Conservation (phyloP, 1,284 basidiomycete species). For the Marasmius tenuissimus region DNA sequence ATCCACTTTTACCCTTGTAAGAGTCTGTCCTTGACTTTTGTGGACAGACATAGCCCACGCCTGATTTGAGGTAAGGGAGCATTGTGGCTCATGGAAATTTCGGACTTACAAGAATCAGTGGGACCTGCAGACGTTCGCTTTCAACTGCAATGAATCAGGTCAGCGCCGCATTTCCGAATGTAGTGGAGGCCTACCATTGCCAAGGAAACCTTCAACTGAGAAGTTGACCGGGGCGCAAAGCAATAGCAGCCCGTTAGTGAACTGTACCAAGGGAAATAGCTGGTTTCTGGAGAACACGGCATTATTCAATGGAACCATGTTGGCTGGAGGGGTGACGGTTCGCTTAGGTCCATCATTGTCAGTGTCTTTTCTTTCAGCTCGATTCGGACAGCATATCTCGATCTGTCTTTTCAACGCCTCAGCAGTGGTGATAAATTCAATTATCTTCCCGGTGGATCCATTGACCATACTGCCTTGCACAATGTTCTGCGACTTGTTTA, state of each 20-base stretch:
- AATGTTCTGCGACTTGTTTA: slow-evolving; percentile 37
- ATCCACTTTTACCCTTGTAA: slow-evolving; percentile 76
- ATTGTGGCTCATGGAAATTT: slow-evolving; percentile 56
- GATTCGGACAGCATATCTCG: slow-evolving; percentile 24
- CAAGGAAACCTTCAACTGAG: slow-evolving; percentile 24
- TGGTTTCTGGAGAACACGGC: background rate
- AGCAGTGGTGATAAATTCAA: slow-evolving; percentile 50
- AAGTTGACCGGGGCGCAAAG: background rate
- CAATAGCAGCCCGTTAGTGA: background rate
- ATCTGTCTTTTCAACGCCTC: slow-evolving; percentile 26
- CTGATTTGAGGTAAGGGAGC: background rate
- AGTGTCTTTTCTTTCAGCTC: slow-evolving; percentile 18
- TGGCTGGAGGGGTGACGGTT: background rate
- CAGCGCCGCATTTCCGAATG: background rate
- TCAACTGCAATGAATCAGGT: background rate
- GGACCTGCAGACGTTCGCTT: slow-evolving; percentile 44
- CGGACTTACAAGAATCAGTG: slow-evolving; percentile 77
- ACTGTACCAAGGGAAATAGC: background rate
- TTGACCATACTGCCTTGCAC: slow-evolving; percentile 83
- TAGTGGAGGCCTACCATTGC: slow-evolving; percentile 32
- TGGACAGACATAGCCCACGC: slow-evolving; percentile 84
- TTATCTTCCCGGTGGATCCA: slow-evolving; percentile 76
- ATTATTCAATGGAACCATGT: background rate
- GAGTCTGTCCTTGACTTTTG: slow-evolving; percentile 79
- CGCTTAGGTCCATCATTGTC: slow-evolving; percentile 7